Evolutionary conservation across 2,329 filamentous ascomycete species (phyloP).

Genomic region (Xylariaceae sp.): DNA sequence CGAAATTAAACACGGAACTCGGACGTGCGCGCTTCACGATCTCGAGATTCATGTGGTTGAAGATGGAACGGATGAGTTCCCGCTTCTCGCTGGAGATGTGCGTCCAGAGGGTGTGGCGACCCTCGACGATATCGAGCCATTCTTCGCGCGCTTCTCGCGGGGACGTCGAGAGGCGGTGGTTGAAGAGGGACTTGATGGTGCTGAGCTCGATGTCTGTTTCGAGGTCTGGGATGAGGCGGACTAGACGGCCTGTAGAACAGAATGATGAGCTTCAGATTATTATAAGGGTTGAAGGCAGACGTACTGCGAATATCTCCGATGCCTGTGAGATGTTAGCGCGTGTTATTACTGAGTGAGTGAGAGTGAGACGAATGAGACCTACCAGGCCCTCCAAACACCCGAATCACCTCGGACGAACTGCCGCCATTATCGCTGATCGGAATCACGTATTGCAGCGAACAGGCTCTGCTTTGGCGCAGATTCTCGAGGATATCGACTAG

Average conservation of each 20-base stretch:
- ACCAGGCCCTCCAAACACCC: slow-evolving; percentile 92
- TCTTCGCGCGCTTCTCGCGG: slow-evolving; percentile 60
- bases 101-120: slow-evolving; percentile 70
- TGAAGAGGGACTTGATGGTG: slow-evolving; percentile 80
- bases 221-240: slow-evolving; percentile 76
- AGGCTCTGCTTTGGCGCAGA: slow-evolving; percentile 58
- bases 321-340: slow-evolving; percentile 17
- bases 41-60: slow-evolving; percentile 72
- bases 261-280: background rate
- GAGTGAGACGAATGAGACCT: slow-evolving; percentile 13
- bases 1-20: slow-evolving; percentile 70
- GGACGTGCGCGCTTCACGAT: slow-evolving; percentile 71
- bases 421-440: slow-evolving; percentile 96
- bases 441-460: slow-evolving; percentile 76
- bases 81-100: slow-evolving; percentile 65
- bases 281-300: slow-evolving; percentile 7
- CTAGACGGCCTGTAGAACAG: slow-evolving; percentile 63
- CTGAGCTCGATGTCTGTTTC: slow-evolving; percentile 57
- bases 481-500: slow-evolving; percentile 83
- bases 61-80: slow-evolving; percentile 70
- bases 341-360: too few relatives aligned
- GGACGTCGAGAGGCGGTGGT: slow-evolving; percentile 68
- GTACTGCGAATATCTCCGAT: slow-evolving; percentile 33
- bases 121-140: slow-evolving; percentile 87
- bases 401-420: slow-evolving; percentile 86